A percentile compares a stretch with the other conserved stretches of the same genome.
Evolutionary conservation across 1,284 basidiomycete species (phyloP).

Genomic region (Ceratobasidium sp.): DNA sequence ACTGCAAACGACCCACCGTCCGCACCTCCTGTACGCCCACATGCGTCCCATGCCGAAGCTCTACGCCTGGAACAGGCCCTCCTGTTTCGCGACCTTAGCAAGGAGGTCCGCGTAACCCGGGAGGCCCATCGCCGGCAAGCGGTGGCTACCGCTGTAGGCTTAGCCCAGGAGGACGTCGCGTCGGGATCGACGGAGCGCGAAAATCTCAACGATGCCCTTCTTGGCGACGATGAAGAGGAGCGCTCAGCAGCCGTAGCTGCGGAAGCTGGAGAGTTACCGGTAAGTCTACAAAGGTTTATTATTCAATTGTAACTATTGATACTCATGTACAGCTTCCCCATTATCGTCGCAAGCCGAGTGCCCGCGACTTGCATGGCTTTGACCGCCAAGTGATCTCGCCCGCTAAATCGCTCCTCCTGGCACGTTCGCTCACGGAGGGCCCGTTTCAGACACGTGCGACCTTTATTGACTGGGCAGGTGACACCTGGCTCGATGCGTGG

Average conservation of each 20-base stretch:
- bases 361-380: neutral
- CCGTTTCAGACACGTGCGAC: neutral
- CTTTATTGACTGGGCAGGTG: neutral
- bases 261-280: neutral
- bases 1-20: neutral
- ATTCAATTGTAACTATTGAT: neutral
- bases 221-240: neutral
- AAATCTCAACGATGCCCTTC: neutral
- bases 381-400: neutral
- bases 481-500: neutral
- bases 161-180: neutral
- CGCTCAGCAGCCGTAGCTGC: neutral
- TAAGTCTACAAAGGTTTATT: neutral
- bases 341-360: conserved; percentile 4
- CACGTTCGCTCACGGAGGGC: neutral
- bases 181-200: neutral
- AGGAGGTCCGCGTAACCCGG: neutral
- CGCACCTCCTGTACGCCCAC: neutral
- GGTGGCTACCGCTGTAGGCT: neutral
- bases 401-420: neutral
- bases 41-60: neutral
- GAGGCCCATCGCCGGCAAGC: neutral
- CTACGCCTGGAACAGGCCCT: neutral
- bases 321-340: neutral
- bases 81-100: neutral